Evolutionary conservation across 345 rosid species (phyloP).

Genomic region (Conringia planisiliqua): DNA sequence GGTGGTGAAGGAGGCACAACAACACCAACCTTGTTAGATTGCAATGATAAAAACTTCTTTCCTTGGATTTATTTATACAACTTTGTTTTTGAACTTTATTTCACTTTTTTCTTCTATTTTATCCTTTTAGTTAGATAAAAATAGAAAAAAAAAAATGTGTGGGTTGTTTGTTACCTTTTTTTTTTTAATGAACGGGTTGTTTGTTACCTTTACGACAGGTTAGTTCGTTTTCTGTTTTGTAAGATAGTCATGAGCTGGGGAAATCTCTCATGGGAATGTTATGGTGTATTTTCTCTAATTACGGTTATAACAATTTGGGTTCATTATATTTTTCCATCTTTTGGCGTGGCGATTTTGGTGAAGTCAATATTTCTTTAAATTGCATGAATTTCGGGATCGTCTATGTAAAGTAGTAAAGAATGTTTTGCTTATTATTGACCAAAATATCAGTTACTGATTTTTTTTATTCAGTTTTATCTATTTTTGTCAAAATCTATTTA

Average conservation of each 20-base stretch:
- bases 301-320: too few species aligned
- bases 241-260: neutral
- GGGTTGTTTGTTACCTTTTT: neutral
- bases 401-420: neutral
- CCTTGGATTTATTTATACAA: neutral
- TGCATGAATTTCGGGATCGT: neutral
- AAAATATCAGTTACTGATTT: neutral
- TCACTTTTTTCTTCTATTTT: neutral
- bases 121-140: neutral
- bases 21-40: neutral
- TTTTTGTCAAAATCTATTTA: too few species aligned
- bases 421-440: slow-evolving; percentile 5
- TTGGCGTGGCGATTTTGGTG: neutral
- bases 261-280: neutral
- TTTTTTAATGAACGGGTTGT: neutral
- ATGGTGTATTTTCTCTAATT: neutral
- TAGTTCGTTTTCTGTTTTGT: neutral
- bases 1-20: neutral
- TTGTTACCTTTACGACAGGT: neutral
- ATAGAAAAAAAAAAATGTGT: neutral
- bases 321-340: neutral
- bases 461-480: too few species aligned
- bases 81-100: too few species aligned
- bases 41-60: neutral
- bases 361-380: neutral